These are phyloP conservation scores for Periconia macrospinosa DNA, from an alignment of 2,329 filamentous ascomycete genomes.

Conservation along the genomic window DNA sequence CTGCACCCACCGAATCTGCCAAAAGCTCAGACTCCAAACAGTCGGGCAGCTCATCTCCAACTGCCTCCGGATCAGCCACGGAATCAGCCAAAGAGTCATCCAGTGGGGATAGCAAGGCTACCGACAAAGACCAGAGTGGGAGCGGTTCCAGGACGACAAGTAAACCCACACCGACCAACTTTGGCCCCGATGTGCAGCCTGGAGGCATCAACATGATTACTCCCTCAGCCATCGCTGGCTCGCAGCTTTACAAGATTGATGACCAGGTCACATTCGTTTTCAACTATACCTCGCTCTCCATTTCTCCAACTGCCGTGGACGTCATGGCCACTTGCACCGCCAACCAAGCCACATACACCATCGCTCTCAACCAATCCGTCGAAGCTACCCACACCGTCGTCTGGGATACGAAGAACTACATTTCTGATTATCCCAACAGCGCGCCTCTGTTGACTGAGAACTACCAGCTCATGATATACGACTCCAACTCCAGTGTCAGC, in stretches of 20 bases:
- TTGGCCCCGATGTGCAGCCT: constrained; percentile 57
- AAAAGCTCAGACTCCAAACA: neutral
- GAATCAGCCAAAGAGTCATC: constrained; percentile 15
- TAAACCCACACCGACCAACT: constrained; percentile 36
- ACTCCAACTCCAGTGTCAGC: constrained; percentile 56
- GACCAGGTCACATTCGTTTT: constrained; percentile 65
- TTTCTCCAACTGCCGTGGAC: constrained; percentile 62
- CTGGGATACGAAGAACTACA: constrained; percentile 64
- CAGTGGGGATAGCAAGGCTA: constrained; percentile 9
- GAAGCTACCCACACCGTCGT: constrained; percentile 54
- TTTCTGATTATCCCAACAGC: constrained; percentile 32
- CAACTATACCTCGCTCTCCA: constrained; percentile 68
- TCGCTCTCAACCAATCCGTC: constrained; percentile 61
- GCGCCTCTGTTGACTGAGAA: constrained; percentile 58
- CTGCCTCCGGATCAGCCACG: constrained; percentile 5
- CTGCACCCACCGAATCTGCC: neutral
- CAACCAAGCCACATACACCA: constrained; percentile 63
- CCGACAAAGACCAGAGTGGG: constrained; percentile 12
- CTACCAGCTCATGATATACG: constrained; percentile 67
- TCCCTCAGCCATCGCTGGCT: constrained; percentile 52
- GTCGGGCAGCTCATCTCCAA: neutral
- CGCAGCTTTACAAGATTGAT: constrained; percentile 66
- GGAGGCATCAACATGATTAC: constrained; percentile 66
- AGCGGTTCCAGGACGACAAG: constrained; percentile 19
- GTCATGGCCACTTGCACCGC: constrained; percentile 63